A percentile compares a stretch with the other conserved stretches of the same genome.
These are phyloP conservation scores for Hypoxylon trugodes DNA, from an alignment of 495 filamentous ascomycete species.

Conservation along the genomic window DNA sequence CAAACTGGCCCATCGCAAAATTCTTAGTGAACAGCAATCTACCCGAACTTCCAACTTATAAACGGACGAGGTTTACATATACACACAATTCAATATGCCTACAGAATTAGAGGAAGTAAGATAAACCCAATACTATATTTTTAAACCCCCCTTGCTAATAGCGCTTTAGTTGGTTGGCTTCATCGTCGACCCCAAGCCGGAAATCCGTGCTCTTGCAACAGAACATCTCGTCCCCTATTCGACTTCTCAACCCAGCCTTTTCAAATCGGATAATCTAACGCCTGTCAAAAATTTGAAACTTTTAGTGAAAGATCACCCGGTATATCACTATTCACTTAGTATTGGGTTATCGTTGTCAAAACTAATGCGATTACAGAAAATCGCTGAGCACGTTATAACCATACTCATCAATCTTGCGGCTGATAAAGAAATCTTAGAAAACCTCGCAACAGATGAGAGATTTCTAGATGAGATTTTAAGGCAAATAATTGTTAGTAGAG, in stretches of 20 bases:
- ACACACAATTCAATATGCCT: slow-evolving; percentile 63
- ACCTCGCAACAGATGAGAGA: slow-evolving; percentile 77
- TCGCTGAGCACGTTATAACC: slow-evolving; percentile 89
- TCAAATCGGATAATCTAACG: slow-evolving; percentile 80
- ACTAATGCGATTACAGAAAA: slow-evolving; percentile 63
- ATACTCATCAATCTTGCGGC: slow-evolving; percentile 92
- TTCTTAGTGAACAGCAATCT: slow-evolving; percentile 9
- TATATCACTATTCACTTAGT: slow-evolving; percentile 50
- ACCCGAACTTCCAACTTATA: slow-evolving; percentile 3
- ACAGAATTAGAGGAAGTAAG: slow-evolving; percentile 83
- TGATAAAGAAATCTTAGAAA: slow-evolving; percentile 75
- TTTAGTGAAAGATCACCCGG: slow-evolving; percentile 81
- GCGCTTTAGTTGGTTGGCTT: slow-evolving; percentile 82
- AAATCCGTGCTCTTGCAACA: slow-evolving; percentile 76
- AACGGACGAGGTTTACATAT: background rate
- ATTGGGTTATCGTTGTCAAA: background rate
- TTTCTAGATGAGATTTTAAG: slow-evolving; percentile 78
- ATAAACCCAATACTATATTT: background rate
- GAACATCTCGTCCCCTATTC: slow-evolving; percentile 91
- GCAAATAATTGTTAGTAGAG: slow-evolving; percentile 76
- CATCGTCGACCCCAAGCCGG: slow-evolving; percentile 86
- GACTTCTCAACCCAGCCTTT: slow-evolving; percentile 75
- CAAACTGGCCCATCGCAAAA: slow-evolving; percentile 5
- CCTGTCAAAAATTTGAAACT: slow-evolving; percentile 90
- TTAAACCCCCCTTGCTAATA: slow-evolving; percentile 17